Conservation (phyloP, 169 alveolate species). For the Theileria annulata region DNA sequence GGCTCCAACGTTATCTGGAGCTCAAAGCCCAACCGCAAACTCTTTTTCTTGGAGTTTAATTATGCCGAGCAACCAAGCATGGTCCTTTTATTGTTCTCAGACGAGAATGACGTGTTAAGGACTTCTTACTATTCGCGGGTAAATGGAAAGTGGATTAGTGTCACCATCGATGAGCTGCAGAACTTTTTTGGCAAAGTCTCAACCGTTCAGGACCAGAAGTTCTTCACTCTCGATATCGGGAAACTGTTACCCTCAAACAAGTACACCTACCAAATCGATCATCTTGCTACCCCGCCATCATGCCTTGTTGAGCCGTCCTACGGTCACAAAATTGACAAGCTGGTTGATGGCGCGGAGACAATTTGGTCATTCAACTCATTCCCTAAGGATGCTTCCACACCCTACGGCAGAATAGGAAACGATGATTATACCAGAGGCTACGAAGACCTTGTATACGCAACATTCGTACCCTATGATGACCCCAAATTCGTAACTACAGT, state of each 20-base stretch:
- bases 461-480: not conserved
- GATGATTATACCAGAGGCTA: not conserved
- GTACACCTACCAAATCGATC: not conserved
- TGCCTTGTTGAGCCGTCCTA: not conserved
- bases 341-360: not conserved
- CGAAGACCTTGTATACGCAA: not conserved
- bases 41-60: not conserved
- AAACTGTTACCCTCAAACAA: not conserved
- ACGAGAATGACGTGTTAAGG: not conserved
- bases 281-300: not conserved
- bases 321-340: not conserved
- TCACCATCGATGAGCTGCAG: not conserved
- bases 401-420: not conserved
- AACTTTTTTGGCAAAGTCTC: not conserved
- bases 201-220: not conserved
- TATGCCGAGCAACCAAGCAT: conserved; percentile 4
- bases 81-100: not conserved
- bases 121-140: not conserved
- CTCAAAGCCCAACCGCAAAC: not conserved
- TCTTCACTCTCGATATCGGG: not conserved
- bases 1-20: conserved; percentile 6
- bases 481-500: not conserved
- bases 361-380: not conserved
- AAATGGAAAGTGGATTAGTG: not conserved
- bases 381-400: not conserved